These are phyloP conservation scores for Ascochyta rabiei DNA, from an alignment of 2,329 filamentous ascomycete species.

Conservation along the genomic window DNA sequence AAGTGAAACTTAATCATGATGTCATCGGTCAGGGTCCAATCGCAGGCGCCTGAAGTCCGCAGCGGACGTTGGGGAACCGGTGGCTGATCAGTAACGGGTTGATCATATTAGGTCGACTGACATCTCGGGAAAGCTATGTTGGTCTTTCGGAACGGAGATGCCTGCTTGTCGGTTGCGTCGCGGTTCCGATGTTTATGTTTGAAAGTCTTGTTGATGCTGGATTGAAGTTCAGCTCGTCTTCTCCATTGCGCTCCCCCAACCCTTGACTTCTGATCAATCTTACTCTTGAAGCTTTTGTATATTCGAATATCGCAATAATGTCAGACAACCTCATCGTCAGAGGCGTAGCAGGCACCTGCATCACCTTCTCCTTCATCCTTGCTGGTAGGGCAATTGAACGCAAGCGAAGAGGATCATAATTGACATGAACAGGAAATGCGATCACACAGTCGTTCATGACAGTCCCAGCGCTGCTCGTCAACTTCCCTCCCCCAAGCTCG, in stretches of 20 bases:
- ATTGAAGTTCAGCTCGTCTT: conserved; percentile 5
- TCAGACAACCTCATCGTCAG: conserved; percentile 44
- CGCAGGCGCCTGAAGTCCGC: conserved; percentile 4
- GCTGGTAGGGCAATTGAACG: conserved; percentile 45
- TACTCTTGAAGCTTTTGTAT: neutral
- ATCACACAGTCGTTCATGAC: conserved; percentile 61
- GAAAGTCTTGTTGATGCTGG: conserved; percentile 6
- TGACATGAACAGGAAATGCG: conserved; percentile 52
- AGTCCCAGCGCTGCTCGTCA: conserved; percentile 56
- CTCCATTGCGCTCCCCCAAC: neutral
- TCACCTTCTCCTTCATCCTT: conserved; percentile 58
- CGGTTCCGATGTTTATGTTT: conserved; percentile 15
- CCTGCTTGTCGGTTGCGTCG: conserved; percentile 9
- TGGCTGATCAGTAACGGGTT: conserved; percentile 6
- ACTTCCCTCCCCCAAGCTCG: conserved; percentile 52
- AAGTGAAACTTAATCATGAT: neutral
- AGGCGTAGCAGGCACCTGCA: conserved; percentile 53
- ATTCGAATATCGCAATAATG: conserved; percentile 24
- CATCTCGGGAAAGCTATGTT: conserved; percentile 8
- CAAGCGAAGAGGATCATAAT: neutral
- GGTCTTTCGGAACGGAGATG: conserved; percentile 12
- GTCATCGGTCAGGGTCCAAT: conserved; percentile 9
- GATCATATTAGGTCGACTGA: conserved; percentile 11
- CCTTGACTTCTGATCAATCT: neutral
- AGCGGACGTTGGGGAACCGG: conserved; percentile 18